Percentiles rank a stretch among this genome's conserved stretches.
phyloP scores from a whole-genome alignment of 2,329 filamentous ascomycete species.

The Trichoderma semiorbis region DNA sequence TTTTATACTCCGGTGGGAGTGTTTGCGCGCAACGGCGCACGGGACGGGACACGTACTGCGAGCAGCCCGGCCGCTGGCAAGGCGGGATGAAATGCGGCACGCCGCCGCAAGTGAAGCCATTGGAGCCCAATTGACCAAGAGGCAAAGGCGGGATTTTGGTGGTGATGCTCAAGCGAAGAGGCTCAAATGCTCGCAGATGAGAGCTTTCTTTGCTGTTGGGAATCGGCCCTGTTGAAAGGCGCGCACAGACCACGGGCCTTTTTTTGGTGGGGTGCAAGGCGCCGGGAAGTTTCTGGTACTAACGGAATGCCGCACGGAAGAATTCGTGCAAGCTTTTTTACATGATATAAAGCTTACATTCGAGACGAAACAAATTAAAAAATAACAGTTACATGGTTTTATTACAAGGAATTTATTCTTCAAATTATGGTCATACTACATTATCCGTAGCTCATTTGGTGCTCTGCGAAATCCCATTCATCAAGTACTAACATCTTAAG shows the following conservation, averaged over 20 bases:
- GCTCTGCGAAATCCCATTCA: background rate
- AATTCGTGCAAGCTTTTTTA: background rate
- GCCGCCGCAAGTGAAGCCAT: constrained; percentile 67
- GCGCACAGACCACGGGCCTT: constrained; percentile 27
- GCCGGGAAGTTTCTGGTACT: background rate
- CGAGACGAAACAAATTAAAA: background rate
- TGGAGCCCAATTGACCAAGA: constrained; percentile 28
- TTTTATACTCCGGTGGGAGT: background rate
- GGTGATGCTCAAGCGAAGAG: constrained; percentile 24
- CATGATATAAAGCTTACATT: background rate
- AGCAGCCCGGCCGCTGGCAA: constrained; percentile 48
- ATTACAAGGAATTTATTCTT: background rate
- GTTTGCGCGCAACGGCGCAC: background rate
- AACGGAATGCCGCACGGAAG: background rate
- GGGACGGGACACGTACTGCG: constrained; percentile 49
- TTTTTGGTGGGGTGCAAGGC: constrained; percentile 29
- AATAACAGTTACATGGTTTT: background rate
- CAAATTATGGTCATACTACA: background rate
- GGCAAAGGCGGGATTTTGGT: constrained; percentile 15
- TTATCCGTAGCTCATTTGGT: background rate
- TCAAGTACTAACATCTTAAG: background rate
- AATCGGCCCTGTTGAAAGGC: constrained; percentile 29
- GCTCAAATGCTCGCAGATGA: constrained; percentile 21
- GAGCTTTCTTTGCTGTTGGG: constrained; percentile 35
- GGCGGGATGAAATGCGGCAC: constrained; percentile 61